A percentile compares a stretch with the other conserved stretches of the same genome.
Conservation (phyloP, 1,139 yeast genomes). For the Chernovozyma aurita region DNA sequence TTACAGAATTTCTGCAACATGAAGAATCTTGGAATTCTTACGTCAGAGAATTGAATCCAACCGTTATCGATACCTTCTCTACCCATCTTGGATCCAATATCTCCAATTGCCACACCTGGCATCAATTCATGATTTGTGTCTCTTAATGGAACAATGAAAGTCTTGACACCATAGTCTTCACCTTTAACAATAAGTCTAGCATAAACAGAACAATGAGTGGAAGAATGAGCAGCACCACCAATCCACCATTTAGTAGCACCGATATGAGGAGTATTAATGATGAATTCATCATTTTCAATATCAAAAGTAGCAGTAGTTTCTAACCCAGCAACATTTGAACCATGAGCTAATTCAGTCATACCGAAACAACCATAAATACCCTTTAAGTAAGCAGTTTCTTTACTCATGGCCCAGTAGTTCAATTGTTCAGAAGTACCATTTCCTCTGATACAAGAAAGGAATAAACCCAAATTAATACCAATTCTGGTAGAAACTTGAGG, state of each 20-base stretch:
- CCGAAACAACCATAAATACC: slow-evolving; percentile 45
- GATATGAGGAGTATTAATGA: slow-evolving; percentile 45
- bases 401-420: slow-evolving; percentile 36
- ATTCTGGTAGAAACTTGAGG: slow-evolving; percentile 55
- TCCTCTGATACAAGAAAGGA: slow-evolving; percentile 65
- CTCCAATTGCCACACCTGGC: slow-evolving; percentile 45
- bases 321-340: slow-evolving; percentile 44
- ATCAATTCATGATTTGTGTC: slow-evolving; percentile 39
- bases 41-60: slow-evolving; percentile 46
- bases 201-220: slow-evolving; percentile 41
- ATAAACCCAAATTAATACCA: slow-evolving; percentile 67
- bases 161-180: slow-evolving; percentile 45
- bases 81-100: slow-evolving; percentile 49
- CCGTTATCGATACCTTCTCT: slow-evolving; percentile 49
- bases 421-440: slow-evolving; percentile 56
- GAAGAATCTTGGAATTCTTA: slow-evolving; percentile 41
- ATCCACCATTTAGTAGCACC: slow-evolving; percentile 54
- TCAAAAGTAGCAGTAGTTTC: slow-evolving; percentile 47
- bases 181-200: slow-evolving; percentile 43
- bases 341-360: slow-evolving; percentile 49
- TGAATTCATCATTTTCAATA: slow-evolving; percentile 35
- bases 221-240: slow-evolving; percentile 50
- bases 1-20: slow-evolving; percentile 48
- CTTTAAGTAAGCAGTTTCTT: slow-evolving; percentile 33
- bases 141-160: slow-evolving; percentile 46